Conservation (phyloP, 768 basidiomycete genomes). For the Phlebiopsis flavidoalba region DNA sequence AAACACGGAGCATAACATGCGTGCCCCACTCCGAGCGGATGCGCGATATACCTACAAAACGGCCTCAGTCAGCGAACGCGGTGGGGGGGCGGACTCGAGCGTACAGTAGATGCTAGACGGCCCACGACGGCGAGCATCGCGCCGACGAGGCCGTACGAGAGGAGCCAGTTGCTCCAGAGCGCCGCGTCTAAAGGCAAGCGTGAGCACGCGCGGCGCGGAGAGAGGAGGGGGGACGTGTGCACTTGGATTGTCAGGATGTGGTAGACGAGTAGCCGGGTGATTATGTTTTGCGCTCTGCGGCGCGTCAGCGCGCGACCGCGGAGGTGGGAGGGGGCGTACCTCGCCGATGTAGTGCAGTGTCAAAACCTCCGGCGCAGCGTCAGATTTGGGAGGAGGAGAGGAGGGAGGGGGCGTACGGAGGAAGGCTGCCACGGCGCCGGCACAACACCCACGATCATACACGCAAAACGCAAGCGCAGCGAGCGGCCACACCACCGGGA, state of each 20-base stretch:
- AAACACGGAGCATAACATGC: neutral
- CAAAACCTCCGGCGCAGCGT: neutral
- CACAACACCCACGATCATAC: neutral
- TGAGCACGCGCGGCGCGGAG: neutral
- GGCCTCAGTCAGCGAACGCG: too few relatives aligned
- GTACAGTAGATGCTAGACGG: neutral
- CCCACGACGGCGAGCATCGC: constrained; percentile 2
- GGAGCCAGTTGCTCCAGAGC: neutral
- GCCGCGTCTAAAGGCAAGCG: neutral
- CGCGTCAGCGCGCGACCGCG: too few relatives aligned
- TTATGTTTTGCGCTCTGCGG: neutral
- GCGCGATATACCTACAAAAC: neutral
- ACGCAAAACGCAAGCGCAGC: neutral
- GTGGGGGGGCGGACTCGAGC: too few relatives aligned
- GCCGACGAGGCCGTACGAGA: neutral
- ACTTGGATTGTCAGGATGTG: constrained; percentile 4
- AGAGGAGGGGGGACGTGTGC: neutral
- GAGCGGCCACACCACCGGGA: neutral
- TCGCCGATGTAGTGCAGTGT: neutral
- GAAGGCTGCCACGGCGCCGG: constrained; percentile 3
- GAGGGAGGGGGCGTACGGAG: neutral
- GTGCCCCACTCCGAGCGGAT: neutral
- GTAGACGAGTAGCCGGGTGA: neutral
- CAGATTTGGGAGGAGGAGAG: neutral
- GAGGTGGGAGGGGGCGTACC: neutral